phyloP scores from a whole-genome alignment of 805 yeast genomes.

The Candida morakotiae region DNA sequence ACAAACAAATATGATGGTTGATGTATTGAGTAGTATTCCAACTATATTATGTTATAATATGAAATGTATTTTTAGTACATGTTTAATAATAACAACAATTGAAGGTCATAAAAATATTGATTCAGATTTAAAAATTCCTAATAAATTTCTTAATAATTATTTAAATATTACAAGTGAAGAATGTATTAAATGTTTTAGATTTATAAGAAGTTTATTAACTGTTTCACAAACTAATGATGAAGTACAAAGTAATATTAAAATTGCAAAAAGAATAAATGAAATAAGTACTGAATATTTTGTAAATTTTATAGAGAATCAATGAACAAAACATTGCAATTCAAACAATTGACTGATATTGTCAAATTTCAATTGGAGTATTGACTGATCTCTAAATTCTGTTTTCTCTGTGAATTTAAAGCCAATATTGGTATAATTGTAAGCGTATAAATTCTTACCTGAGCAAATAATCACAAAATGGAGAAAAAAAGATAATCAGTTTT shows the following conservation, averaged over 20 bases:
- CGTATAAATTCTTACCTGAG: no score
- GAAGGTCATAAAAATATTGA: conserved; percentile 20
- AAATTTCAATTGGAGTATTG: no score
- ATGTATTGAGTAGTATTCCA: conserved; percentile 36
- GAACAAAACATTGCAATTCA: neutral
- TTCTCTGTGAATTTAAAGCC: no score
- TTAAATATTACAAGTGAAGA: conserved; percentile 12
- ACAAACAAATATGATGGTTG: conserved; percentile 31
- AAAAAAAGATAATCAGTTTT: no score
- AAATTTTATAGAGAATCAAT: neutral
- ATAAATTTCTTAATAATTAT: conserved; percentile 12
- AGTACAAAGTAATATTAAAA: conserved; percentile 21
- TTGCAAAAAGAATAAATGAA: conserved; percentile 15
- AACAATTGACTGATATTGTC: no score
- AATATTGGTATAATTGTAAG: no score
- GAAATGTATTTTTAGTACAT: conserved; percentile 27
- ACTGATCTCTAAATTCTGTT: no score
- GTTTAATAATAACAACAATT: conserved; percentile 17
- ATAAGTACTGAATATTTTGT: conserved; percentile 14
- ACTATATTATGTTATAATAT: conserved; percentile 32
- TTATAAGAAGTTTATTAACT: conserved; percentile 19
- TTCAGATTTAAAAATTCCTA: conserved; percentile 15
- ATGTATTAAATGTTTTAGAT: conserved; percentile 24
- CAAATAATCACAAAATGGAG: no score
- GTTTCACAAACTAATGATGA: conserved; percentile 16